Evolutionary conservation across 805 yeast species (phyloP), one percentile per base, ranked within the genome.

Genomic region (Wickerhamomyces chambardii): DNA sequence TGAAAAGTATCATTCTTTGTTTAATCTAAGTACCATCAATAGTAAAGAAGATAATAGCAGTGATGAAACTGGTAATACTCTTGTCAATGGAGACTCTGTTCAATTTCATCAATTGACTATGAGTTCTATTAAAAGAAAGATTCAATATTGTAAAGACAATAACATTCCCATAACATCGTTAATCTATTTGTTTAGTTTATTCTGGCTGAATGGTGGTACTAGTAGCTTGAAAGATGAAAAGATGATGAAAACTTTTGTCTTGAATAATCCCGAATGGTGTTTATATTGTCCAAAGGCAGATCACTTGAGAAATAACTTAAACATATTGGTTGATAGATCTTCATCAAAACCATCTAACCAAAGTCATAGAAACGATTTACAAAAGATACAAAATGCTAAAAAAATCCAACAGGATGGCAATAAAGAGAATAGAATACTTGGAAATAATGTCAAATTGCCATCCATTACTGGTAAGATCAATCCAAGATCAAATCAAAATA

Each of bases 101-200:
- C n/a, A 24, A 24, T 24, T 12, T 24, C 27, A 24, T 24, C 5
- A 14, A 12, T 24, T 24, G 12, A 24, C 27, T 2, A 24, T 11
- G 2, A 50, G 63, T 8, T 63, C 78, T 2, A 64, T 79, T 4
- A 69, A 61, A 36, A 70, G 64, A 37, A 78, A 78, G 44, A 64
- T 78, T 32, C 58, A 59, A 34, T 82, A 81, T 24, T 78, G 82
- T 1, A 73, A 73, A 39, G 56, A 57, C 24, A 71, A 81, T 73
- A 48, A 55, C 22, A 66, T 76, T 11, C 84, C 84, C 1, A 67
- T 78, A n/a, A 69, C 74, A 0, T 68, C 81, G 1, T 39, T 70
- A 2, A 68, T 73, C 0, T 78, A 63, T 42, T 36, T 78, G 4
- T 75, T 80, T 73, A 75, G 73, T 42, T 53, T 65, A 7, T 47